Conservation (phyloP, 371 early-diverging fungal species). For the Mucor saturninus region DNA sequence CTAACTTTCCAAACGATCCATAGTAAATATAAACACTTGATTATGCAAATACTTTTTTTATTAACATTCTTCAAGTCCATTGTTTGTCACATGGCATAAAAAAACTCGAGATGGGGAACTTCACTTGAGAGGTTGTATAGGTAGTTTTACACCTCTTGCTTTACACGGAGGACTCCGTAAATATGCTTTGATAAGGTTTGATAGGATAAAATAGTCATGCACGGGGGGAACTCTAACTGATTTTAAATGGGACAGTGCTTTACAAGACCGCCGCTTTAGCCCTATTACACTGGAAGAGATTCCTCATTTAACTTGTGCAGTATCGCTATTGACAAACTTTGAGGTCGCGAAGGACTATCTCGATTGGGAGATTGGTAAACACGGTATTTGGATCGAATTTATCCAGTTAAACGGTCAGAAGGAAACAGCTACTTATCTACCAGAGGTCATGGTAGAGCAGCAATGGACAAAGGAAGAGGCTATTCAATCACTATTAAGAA, state of each 20-base stretch:
- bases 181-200: constrained; percentile 84
- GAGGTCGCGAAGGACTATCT: constrained; percentile 72
- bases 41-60: background rate
- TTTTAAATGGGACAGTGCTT: constrained; percentile 58
- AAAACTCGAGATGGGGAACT: constrained; percentile 36
- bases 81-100: constrained; percentile 89
- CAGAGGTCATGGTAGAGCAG: constrained; percentile 77
- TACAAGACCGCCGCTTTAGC: constrained; percentile 81
- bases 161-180: constrained; percentile 75
- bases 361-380: constrained; percentile 92
- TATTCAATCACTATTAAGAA: constrained; percentile 82
- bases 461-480: constrained; percentile 88
- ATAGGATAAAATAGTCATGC: background rate
- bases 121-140: constrained; percentile 91
- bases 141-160: constrained; percentile 81
- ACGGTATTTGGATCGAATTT: constrained; percentile 94
- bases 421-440: constrained; percentile 87
- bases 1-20: constrained; percentile 53
- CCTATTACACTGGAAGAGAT: constrained; percentile 78
- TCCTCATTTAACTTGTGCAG: constrained; percentile 68
- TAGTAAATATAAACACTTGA: constrained; percentile 50
- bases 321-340: constrained; percentile 87
- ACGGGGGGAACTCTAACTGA: background rate
- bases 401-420: constrained; percentile 51
- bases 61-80: constrained; percentile 55